Evolutionary conservation across 139 green algal genomes (phyloP), one percentile per base, ranked within the genome.

Genomic region (Astrephomene gubernaculifera): DNA sequence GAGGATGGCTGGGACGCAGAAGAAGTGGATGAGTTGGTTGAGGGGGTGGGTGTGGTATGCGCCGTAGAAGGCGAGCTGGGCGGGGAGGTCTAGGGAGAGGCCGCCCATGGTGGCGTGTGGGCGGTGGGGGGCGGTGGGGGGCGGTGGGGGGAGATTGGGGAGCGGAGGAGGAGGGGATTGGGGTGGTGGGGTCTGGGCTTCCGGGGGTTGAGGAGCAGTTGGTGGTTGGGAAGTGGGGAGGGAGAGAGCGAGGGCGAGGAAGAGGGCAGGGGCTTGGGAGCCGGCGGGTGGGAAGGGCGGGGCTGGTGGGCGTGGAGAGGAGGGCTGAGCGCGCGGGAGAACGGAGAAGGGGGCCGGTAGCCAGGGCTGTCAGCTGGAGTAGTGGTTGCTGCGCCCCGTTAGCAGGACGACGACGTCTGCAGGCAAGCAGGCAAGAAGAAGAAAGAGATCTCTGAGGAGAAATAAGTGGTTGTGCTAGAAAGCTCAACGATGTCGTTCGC

Each of bases 11-110:
- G 95, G 95, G 25, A 98, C 94, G 81, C 95, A 98, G 8, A 98
- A 45, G 67, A 96, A 95, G 78, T 98, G 95, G 10, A 98, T 96
- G 35, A 93, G 82, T 87, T 97, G 93, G 87, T 97, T 97, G n/a
- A 90, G 36, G 1, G 69, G 72, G 79, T 95, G 92, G n/a, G 41
- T 87, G 87, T 96, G 94, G 72, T 96, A 96, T 41, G 52, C 72
- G 73, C 94, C 94, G 61, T 96, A 96, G 78, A 96, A 96, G 1
- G 82, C 76, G 17, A 97, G 89, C 88, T 96, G 92, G 33, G 87
- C 87, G 8, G 70, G 57, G 0, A 92, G 89, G 61, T 90, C 39
- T 1, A 91, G 85, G 57, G 14, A 36, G 6, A 83, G 76, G 38
- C 57, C 75, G n/a, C 57, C 75, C 72, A 80, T 80, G 45, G 71